Percentiles rank a stretch among this genome's conserved stretches.
These are phyloP conservation scores for Hypomyces perniciosus DNA, from an alignment of 2,329 filamentous ascomycete species.

Conservation along the genomic window DNA sequence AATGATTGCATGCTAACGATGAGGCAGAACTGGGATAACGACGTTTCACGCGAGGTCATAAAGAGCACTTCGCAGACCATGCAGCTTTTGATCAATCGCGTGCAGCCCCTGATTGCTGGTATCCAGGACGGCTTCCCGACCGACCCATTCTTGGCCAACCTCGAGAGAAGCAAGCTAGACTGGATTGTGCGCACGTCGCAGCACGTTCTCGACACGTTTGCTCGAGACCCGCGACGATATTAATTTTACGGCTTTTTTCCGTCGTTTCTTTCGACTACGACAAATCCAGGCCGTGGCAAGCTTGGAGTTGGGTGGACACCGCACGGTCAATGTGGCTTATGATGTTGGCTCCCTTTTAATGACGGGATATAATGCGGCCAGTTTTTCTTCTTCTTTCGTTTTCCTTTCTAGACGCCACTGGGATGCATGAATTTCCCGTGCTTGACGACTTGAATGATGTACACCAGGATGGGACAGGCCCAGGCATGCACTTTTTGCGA, in stretches of 20 bases:
- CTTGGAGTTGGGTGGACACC: constrained; percentile 9
- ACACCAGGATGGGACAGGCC: constrained; percentile 16
- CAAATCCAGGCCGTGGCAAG: constrained; percentile 2
- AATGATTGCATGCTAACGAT: constrained; percentile 1
- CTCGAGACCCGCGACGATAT: constrained; percentile 22
- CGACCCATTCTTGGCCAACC: constrained; percentile 33
- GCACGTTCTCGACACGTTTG: constrained; percentile 30
- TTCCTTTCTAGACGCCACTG: constrained; percentile 11
- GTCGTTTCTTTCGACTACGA: constrained; percentile 3
- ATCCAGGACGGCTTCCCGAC: constrained; percentile 33
- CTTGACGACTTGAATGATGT: constrained; percentile 24
- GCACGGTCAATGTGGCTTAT: constrained; percentile 1
- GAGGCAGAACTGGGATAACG: constrained; percentile 34
- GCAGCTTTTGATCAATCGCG: constrained; percentile 30
- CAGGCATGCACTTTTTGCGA: not conserved
- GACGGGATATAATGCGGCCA: not conserved
- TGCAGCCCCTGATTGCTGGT: constrained; percentile 29
- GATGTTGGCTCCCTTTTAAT: not conserved
- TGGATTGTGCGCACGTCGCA: constrained; percentile 33
- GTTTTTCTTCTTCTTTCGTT: constrained; percentile 3
- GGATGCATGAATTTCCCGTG: constrained; percentile 1
- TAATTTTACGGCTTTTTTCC: not conserved
- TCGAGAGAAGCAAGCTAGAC: constrained; percentile 34
- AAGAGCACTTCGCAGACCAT: constrained; percentile 35
- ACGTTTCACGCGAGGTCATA: constrained; percentile 31